Base-by-base conservation (phyloP, 2,329 filamentous ascomycete genomes). In the Nothomitra cinnamomea region DNA sequence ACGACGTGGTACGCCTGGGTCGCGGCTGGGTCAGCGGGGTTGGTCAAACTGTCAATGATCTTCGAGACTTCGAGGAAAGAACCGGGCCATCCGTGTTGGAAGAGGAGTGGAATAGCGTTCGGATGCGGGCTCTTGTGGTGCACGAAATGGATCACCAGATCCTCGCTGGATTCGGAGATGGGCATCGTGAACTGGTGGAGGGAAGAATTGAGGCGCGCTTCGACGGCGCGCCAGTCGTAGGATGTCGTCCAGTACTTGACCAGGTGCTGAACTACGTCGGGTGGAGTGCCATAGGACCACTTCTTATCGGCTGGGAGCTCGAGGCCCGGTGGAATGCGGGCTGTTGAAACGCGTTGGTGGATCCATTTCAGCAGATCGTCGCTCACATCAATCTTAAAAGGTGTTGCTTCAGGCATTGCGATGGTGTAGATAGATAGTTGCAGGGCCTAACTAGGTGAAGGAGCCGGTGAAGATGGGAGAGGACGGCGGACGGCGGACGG, bases 1-100 rank as follows among this genome's bases (percentile, higher is more conserved):
- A 76, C 66, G 35, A 75, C 63, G 57, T 75, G 69, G 60, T 72
- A 75, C 2, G 70, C 65, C 17, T 66, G 68, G 2, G 41, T 22
- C 4, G 17, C 10, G 4, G n/a, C 13, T 19, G 17, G 17, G 17
- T 17, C 25, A 7, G 17, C 54, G 53, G 56, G 57, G 55, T 56
- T 60, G 19, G 54, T 47, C 64, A 61, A 64, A 62, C 54, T 68
- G 63, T 59, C 57, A 57, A 58, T 68, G 65, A 56, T 63, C 70
- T 53, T 72, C 70, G 57, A 73, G 67, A 56, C 63, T 53, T 56
- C 64, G 55, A 64, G 61, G 56, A 65, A 64, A 48, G 67, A 70
- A 56, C 67, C 72, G 45, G 58, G 55, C 54, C 67, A 50, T 3
- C 47, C 47, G 21, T 50, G 47, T 25, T n/a, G n/a, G 47, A 50